Base-by-base conservation (phyloP, 2,329 filamentous ascomycete species). In the Cordyceps fumosorosea region DNA sequence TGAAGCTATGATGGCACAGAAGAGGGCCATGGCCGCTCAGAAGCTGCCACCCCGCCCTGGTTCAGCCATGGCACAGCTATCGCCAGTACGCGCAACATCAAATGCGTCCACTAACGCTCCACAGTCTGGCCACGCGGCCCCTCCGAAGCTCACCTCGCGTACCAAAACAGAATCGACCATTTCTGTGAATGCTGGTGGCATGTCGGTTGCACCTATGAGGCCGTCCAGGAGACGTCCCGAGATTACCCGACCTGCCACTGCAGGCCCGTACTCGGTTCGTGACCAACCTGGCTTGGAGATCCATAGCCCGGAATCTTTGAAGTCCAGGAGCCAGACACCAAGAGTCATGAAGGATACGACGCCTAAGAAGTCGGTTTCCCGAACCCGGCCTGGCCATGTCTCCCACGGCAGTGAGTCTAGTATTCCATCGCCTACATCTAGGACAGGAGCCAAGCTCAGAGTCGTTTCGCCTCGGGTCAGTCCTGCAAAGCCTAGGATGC, bases 1-100 rank as follows among this genome's bases (percentile, higher is more conserved):
- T 65, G 93, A 96, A 69, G 81, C 90, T 3, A 92, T 97, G 81
- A 78, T 91, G 69, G 92, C 91, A 6, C 89, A 93, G 71, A 93
- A 91, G 76, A 91, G 80, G 68, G 84, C 83, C 5, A 67, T 84
- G 67, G 76, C 80, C 42, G 71, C 79, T 40, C 81, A 76, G 64
- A 83, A 80, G 59, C 72, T 86, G 1, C 84, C 83, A 12, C 71
- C 79, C 26, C 77, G 85, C 10, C 85, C 85, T 1, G 85, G 84
- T 11, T 88, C 85, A 40, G 84, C 85, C 60, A 87, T 88, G 85
- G 80, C 85, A 14, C 77, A 82, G 45, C 80, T 87, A 62, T 84
- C 84, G 5, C 82, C 83, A 1, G 76, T 78, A 47, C 78, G 80
- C 50, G 72, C 72, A 1, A 71, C 71, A 7, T 77, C 80, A 5